These are phyloP conservation scores for Atractiella rhizophila DNA, from an alignment of 768 basidiomycete genomes.

Conservation along the genomic window DNA sequence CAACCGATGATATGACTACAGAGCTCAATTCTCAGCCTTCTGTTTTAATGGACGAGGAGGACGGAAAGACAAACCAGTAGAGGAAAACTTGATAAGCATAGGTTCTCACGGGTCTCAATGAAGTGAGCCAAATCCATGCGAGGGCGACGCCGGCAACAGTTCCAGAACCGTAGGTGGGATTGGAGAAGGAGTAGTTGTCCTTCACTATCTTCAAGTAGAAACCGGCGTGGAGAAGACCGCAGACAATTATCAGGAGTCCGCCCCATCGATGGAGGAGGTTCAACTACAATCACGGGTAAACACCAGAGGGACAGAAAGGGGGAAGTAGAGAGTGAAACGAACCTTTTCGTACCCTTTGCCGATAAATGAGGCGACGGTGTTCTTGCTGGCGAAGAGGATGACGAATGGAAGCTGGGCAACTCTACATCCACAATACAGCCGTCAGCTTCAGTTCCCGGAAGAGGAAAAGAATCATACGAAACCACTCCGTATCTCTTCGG, in stretches of 20 bases:
- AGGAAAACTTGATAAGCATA: slow-evolving; percentile 42
- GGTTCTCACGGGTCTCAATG: slow-evolving; percentile 32
- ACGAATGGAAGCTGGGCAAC: slow-evolving; percentile 41
- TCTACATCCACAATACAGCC: not conserved
- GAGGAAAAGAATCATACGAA: slow-evolving; percentile 15
- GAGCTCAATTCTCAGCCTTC: no score
- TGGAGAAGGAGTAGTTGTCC: slow-evolving; percentile 21
- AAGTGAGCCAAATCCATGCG: slow-evolving; percentile 39
- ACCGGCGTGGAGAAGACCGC: slow-evolving; percentile 34
- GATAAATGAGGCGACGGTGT: slow-evolving; percentile 34
- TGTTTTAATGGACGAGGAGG: slow-evolving; percentile 15
- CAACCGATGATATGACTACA: slow-evolving; percentile 38
- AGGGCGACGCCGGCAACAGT: slow-evolving; percentile 28
- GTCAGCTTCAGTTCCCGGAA: not conserved
- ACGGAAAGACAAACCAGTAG: not conserved
- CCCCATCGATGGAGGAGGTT: slow-evolving; percentile 51
- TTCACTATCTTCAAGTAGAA: slow-evolving; percentile 29
- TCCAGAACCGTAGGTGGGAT: slow-evolving; percentile 29
- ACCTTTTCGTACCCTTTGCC: slow-evolving; percentile 48
- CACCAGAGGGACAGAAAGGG: not conserved
- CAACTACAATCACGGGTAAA: slow-evolving; percentile 25
- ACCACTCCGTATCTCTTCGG: slow-evolving; percentile 35
- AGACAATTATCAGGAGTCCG: slow-evolving; percentile 35
- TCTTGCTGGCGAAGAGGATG: slow-evolving; percentile 43
- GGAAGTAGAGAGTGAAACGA: slow-evolving; percentile 1